phyloP scores from a whole-genome alignment of 176 grass and related monocot genomes.

The Chloris gayana region DNA sequence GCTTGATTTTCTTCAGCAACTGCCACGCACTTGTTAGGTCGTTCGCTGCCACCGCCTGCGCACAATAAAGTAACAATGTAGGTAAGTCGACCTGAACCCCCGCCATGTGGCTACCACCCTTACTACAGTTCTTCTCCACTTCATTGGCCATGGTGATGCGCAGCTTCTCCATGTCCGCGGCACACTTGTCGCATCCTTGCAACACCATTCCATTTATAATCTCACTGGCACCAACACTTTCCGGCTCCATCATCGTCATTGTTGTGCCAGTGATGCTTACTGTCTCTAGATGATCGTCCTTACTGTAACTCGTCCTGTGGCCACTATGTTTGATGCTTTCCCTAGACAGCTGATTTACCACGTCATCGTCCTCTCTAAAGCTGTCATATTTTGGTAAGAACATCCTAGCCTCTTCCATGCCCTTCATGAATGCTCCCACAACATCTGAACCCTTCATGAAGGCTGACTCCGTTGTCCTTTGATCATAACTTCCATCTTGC shows the following conservation, averaged over 20 bases:
- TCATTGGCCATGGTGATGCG: constrained; percentile 9
- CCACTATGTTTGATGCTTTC: not conserved
- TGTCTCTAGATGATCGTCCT: not conserved
- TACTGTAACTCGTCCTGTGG: not conserved
- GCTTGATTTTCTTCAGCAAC: constrained; percentile 55
- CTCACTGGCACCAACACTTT: not conserved
- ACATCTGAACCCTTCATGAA: not conserved
- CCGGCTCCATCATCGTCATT: not conserved
- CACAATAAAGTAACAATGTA: constrained; percentile 58
- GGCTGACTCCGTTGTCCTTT: not conserved
- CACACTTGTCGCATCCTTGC: not conserved
- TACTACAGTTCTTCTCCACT: not conserved
- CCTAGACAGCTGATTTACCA: not conserved
- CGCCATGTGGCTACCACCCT: not conserved
- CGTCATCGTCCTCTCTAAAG: constrained; percentile 34
- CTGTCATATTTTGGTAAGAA: constrained; percentile 41
- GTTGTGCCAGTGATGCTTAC: not conserved
- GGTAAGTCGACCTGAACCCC: constrained; percentile 49
- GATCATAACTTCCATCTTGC: not conserved
- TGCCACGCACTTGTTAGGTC: constrained; percentile 35
- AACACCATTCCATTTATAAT: constrained; percentile 49
- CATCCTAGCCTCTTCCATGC: constrained; percentile 48
- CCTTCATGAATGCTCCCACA: constrained; percentile 11
- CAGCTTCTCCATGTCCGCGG: constrained; percentile 19
- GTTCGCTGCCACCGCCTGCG: constrained; percentile 55